Base-by-base conservation (phyloP, 345 rosid species). In the Garcia nutans region DNA sequence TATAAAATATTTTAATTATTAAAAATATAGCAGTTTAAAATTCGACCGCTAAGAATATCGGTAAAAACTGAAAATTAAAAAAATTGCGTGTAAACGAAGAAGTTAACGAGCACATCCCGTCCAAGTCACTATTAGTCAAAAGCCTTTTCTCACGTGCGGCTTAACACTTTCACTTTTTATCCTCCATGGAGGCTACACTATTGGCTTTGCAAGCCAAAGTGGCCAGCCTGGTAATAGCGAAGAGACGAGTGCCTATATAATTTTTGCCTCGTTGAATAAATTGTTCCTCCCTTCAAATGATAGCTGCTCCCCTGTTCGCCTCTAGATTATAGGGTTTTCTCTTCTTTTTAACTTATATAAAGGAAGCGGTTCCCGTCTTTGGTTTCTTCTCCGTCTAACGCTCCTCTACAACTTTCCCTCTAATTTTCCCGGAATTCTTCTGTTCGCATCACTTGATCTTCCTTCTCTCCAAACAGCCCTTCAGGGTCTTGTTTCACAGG, bases 241-340 rank as follows among this genome's bases (percentile, higher is more conserved):
- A 65, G 41, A 26, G 10, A 63, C 20, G 67, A 10, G 70, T 45
- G 68, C 5, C 10, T 24, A 13, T n/a, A 3, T 24, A 37, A 56
- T 33, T 54, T 70, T 52, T 15, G 20, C 74, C 8, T 24, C 52
- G 13, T 20, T 37, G 7, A 17, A 54, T 54, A 54, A 16, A 54
- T 54, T 3, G 16, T 15, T 17, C 8, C 58, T 17, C 56, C 37
- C 24, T 68, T 31, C 16, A 33, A 9, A 68, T 22, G 23, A 49
- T 13, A 9, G 45, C 23, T 28, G 20, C 71, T 58, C 16, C 73
- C 15, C 12, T 73, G 31, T 77, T 70, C 74, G 73, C 75, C 67
- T 80, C 85, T 75, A 67, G 73, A 68, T 72, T 79, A 82, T 84
- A 88, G 94, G 92, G 89, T 85, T 88, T 89, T 58, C 68, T 73